These are phyloP conservation scores for Podospora sp. DNA, from an alignment of 495 filamentous ascomycete species.

Conservation along the genomic window DNA sequence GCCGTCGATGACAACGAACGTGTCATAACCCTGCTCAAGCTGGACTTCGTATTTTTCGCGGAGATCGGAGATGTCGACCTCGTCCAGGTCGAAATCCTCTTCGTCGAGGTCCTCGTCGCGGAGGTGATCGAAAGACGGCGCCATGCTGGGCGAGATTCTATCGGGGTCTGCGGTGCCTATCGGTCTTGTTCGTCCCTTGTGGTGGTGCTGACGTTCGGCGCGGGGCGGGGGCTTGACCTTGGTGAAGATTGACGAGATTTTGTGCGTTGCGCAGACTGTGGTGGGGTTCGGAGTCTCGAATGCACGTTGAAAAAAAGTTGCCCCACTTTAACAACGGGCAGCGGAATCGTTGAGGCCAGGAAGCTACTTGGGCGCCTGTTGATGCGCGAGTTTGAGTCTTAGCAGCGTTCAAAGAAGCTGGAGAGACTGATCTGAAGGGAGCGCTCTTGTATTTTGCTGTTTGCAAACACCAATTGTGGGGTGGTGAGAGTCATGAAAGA, in stretches of 20 bases:
- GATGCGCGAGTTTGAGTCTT: background rate
- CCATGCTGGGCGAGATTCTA: conserved; percentile 50
- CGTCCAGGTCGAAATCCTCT: conserved; percentile 85
- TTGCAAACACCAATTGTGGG: background rate
- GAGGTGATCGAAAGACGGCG: conserved; percentile 60
- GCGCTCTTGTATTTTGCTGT: background rate
- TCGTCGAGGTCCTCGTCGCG: conserved; percentile 76
- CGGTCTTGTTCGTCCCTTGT: background rate
- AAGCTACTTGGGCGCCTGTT: background rate
- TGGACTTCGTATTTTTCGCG: conserved; percentile 91
- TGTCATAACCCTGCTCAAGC: conserved; percentile 91
- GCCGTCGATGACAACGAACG: conserved; percentile 94
- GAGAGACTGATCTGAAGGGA: background rate
- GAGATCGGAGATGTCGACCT: conserved; percentile 93
- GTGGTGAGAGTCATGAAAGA: background rate
- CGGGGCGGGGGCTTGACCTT: conserved; percentile 23
- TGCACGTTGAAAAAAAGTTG: conserved; percentile 32
- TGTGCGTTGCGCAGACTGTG: conserved; percentile 37
- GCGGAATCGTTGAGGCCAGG: background rate
- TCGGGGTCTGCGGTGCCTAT: conserved; percentile 4
- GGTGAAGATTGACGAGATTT: conserved; percentile 38
- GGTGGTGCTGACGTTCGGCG: conserved; percentile 27
- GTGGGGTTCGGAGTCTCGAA: conserved; percentile 37
- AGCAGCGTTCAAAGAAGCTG: background rate
- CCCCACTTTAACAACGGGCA: conserved; percentile 29